Evolutionary conservation across 495 filamentous ascomycete genomes (phyloP), one percentile per base, ranked within the genome.

Genomic region (Bathelium albidoporum): DNA sequence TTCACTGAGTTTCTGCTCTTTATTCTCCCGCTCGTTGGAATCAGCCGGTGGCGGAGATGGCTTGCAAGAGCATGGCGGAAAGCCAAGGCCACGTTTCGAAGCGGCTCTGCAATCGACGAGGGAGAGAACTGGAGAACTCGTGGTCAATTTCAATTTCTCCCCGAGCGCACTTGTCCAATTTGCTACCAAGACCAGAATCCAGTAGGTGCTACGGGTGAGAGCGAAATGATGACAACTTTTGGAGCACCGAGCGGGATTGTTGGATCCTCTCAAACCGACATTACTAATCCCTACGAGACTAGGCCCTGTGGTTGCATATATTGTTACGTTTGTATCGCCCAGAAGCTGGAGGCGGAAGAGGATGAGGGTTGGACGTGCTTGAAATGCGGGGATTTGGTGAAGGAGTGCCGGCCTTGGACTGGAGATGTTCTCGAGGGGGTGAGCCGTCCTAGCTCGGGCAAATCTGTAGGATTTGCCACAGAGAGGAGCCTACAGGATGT

Each of bases 1-100:
- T 97, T 98, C 69, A 98, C 94, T 28, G 94, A 98, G 73, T 98
- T 98, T 70, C 81, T 99, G 4, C 84, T 99, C 7, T 99, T 99
- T 73, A 82, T 99, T 12, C 81, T 99, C 2, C 94, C 94, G 1
- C 79, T 99, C 29, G 90, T 99, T 45, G 93, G 93, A 49, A 93
- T 99, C 64, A 87, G 87, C 68, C 82, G 91, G 63, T 99, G 94
- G 94, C 82, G 89, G 59, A 82, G 92, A 59, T 97, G 92, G 91
- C 80, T 96, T 28, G 80, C 86, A 29, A 82, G 93, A 58, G 85
- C 85, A 20, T 95, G 90, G 89, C 83, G 87, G 59, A 92, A 86
- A 70, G 83, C 86, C 1, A 85, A 88, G 68, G 79, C 83, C 20
- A 77, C 86, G 9, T 69, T 94, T 68, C 12, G 68, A 66, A 81